Conservation (phyloP, 2,329 filamentous ascomycete species). For the Colletotrichum kahawae region DNA sequence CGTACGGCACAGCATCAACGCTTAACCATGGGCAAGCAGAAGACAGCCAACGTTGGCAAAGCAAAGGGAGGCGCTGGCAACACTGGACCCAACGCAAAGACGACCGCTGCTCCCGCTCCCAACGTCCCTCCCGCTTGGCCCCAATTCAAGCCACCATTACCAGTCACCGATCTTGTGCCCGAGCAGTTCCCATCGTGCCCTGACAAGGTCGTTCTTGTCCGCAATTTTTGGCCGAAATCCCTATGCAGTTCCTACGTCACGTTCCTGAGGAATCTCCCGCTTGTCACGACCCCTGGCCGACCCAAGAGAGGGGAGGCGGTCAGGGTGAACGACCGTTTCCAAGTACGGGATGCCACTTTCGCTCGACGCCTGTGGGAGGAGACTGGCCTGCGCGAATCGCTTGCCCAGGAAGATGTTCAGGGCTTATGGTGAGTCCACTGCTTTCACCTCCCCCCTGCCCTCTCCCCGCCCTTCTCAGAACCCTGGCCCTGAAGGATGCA, state of each 20-base stretch:
- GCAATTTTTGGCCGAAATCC: conserved; percentile 74
- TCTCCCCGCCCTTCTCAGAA: neutral
- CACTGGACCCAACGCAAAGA: conserved; percentile 11
- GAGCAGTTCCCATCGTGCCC: conserved; percentile 52
- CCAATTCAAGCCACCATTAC: conserved; percentile 70
- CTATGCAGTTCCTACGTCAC: conserved; percentile 79
- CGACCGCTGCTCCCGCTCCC: conserved; percentile 10
- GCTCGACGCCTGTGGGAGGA: conserved; percentile 77
- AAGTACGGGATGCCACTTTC: conserved; percentile 78
- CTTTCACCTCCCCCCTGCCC: neutral
- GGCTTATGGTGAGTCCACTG: conserved; percentile 48
- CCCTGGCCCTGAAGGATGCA: neutral
- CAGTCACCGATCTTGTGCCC: conserved; percentile 67
- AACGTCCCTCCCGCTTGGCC: conserved; percentile 66
- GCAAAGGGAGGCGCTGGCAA: neutral
- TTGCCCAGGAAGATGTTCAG: conserved; percentile 44
- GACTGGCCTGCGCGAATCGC: conserved; percentile 73
- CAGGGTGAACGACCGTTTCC: conserved; percentile 88
- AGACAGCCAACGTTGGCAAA: conserved; percentile 14
- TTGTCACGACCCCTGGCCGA: conserved; percentile 78
- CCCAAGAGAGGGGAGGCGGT: conserved; percentile 83
- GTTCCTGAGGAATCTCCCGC: conserved; percentile 71
- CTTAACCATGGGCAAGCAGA: conserved; percentile 26
- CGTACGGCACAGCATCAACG: conserved; percentile 9
- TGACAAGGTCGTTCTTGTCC: conserved; percentile 75